Conservation (phyloP, 2,329 filamentous ascomycete species). For the Trichoderma asperellum region DNA sequence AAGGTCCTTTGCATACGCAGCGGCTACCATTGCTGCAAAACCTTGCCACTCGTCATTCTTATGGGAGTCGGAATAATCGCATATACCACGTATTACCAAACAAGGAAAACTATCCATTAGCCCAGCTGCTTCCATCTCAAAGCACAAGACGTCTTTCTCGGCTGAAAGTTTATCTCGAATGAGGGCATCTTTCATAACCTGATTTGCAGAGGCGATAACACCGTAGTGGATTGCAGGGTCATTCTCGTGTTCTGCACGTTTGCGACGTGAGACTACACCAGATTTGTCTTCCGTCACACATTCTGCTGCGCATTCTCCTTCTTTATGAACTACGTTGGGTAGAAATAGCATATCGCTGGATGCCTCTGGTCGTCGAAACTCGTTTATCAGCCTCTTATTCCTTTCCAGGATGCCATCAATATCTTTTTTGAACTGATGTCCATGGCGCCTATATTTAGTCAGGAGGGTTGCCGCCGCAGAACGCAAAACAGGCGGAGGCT, state of each 20-base stretch:
- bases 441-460: not conserved
- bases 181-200: not conserved
- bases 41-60: not conserved
- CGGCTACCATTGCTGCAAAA: not conserved
- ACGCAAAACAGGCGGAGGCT: not conserved
- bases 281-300: not conserved
- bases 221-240: not conserved
- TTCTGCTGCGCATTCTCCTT: not conserved
- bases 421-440: not conserved
- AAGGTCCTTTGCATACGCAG: not conserved
- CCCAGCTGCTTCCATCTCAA: not conserved
- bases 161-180: not conserved
- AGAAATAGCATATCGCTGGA: not conserved
- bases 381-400: not conserved
- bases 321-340: not conserved
- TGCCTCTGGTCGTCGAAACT: not conserved
- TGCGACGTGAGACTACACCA: not conserved
- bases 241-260: not conserved
- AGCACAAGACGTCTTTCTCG: not conserved
- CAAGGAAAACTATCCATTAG: not conserved
- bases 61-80: not conserved
- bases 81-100: not conserved
- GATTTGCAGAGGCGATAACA: not conserved
- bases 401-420: not conserved
- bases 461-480: not conserved